Conservation (phyloP, 176 grass and related monocot species). For the Aegilops bicornis region DNA sequence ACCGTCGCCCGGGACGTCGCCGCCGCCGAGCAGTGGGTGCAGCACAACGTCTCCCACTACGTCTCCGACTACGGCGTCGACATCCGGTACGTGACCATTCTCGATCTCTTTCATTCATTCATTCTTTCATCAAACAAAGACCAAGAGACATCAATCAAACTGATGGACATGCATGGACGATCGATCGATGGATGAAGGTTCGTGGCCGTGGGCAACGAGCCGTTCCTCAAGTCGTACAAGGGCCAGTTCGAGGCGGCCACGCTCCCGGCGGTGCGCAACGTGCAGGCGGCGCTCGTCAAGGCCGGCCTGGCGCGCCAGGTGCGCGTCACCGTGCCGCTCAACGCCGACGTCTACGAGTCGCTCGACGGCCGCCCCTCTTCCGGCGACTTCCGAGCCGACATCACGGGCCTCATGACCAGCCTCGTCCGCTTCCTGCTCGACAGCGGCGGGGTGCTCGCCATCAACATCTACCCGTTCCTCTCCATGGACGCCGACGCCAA, state of each 20-base stretch:
- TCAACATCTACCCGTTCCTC: constrained; percentile 99
- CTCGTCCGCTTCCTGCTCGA: constrained; percentile 79
- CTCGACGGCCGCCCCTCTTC: constrained; percentile 46
- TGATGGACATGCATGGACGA: too few relatives aligned
- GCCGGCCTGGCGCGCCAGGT: constrained; percentile 66
- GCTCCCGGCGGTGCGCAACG: constrained; percentile 72
- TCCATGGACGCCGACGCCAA: constrained; percentile 71
- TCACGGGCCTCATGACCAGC: constrained; percentile 57
- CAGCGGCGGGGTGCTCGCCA: constrained; percentile 57
- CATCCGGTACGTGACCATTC: constrained; percentile 22
- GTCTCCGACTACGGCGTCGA: constrained; percentile 73
- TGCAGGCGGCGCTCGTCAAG: constrained; percentile 94
- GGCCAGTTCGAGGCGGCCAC: constrained; percentile 64
- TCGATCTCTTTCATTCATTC: too few relatives aligned
- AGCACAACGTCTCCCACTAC: constrained; percentile 74
- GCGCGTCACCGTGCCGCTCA: constrained; percentile 75
- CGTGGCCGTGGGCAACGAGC: constrained; percentile 92
- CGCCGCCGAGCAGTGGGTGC: constrained; percentile 87
- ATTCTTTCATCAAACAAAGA: too few relatives aligned
- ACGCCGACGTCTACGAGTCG: constrained; percentile 93
- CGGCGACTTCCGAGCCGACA: constrained; percentile 87
- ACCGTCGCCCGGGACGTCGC: constrained; percentile 43
- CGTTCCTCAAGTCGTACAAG: constrained; percentile 91
- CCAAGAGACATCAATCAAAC: too few relatives aligned
- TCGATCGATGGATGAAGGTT: constrained; percentile 16